Conservation (phyloP, 1,139 yeast species). For the Geotrichum fermentans region DNA sequence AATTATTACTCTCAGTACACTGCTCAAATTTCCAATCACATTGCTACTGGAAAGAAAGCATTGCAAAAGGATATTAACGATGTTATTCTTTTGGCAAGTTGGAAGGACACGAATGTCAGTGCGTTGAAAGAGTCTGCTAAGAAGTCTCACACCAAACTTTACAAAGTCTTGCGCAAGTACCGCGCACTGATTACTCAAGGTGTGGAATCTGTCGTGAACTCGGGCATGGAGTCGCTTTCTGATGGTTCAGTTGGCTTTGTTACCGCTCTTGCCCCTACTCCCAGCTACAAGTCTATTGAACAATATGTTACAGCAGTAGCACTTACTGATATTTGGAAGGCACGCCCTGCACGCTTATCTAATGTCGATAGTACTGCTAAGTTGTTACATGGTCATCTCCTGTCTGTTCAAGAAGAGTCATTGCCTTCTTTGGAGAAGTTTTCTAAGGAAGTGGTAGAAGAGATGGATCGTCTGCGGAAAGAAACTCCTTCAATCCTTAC, state of each 20-base stretch:
- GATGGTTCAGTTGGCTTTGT: constrained; percentile 23
- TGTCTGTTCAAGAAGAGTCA: constrained; percentile 24
- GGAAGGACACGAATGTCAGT: constrained; percentile 94
- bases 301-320: constrained; percentile 26
- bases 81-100: constrained; percentile 81
- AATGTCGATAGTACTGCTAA: constrained; percentile 44
- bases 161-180: constrained; percentile 79
- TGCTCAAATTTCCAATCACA: constrained; percentile 44
- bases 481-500: constrained; percentile 72
- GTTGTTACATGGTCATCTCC: constrained; percentile 24
- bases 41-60: constrained; percentile 46
- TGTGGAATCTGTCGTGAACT: constrained; percentile 48
- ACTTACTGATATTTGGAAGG: constrained; percentile 45
- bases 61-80: constrained; percentile 80
- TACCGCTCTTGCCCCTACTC: constrained; percentile 5
- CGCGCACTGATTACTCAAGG: constrained; percentile 56
- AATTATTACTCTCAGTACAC: constrained; percentile 64
- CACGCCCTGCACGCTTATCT: constrained; percentile 53
- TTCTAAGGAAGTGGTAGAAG: constrained; percentile 51
- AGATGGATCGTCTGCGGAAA: constrained; percentile 57
- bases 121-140: constrained; percentile 92
- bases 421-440: constrained; percentile 47
- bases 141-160: constrained; percentile 76
- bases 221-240: constrained; percentile 16
- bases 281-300: constrained; percentile 19